Conservation (phyloP, 202 grass and related monocot genomes). For the Bolboschoenoplectus hybrid region DNA sequence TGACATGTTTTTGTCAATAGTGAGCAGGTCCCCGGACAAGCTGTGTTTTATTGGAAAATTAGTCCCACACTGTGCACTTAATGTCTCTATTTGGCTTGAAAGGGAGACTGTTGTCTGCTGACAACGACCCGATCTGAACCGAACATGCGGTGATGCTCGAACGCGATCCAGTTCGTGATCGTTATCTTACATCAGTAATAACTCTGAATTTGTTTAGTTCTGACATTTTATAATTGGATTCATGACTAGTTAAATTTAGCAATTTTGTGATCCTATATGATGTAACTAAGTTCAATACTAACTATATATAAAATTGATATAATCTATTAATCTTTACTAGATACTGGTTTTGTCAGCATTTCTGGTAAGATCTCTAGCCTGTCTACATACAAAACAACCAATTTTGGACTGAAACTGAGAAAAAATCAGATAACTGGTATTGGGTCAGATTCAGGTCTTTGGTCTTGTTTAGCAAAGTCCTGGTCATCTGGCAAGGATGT, state of each 20-base stretch:
- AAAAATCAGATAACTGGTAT: constrained; percentile 7
- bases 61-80: constrained; percentile 12
- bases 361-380: background rate
- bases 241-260: background rate
- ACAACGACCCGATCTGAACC: background rate
- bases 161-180: background rate
- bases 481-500: background rate
- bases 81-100: background rate
- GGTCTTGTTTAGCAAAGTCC: constrained; percentile 19
- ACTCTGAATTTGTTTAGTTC: background rate
- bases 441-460: background rate
- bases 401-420: constrained; percentile 9
- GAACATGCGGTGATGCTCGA: background rate
- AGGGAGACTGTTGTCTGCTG: constrained; percentile 13
- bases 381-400: constrained; percentile 6
- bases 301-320: background rate
- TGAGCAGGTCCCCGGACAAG: constrained; percentile 9
- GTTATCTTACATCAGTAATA: background rate
- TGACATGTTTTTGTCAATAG: constrained; percentile 24
- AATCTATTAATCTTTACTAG: background rate
- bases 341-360: constrained; percentile 1
- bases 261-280: background rate
- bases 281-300: no score
- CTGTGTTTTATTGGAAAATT: background rate
- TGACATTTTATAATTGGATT: background rate